Evolutionary conservation across 2,329 filamentous ascomycete species (phyloP).

Genomic region (Fusarium subglutinans): DNA sequence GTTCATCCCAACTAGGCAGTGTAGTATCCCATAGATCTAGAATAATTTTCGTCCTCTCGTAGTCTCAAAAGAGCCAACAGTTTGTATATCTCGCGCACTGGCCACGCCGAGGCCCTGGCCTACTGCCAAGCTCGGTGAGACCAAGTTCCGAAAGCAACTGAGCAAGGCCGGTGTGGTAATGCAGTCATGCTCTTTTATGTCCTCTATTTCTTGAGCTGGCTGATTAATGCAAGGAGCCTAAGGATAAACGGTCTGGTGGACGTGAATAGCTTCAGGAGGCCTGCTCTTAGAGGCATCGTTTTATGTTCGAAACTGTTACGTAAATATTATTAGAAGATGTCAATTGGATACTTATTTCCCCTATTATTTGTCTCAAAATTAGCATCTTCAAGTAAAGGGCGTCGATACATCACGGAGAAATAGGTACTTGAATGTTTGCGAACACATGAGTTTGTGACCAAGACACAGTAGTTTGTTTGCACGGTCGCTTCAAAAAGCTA

Average conservation of each 20-base stretch:
- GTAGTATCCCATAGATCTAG: fast-evolving
- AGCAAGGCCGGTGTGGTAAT: not conserved
- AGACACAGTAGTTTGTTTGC: too few relatives aligned
- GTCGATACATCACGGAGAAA: too few relatives aligned
- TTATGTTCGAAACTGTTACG: fast-evolving
- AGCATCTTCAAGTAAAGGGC: too few relatives aligned
- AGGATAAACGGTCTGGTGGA: not conserved
- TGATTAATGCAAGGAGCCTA: not conserved
- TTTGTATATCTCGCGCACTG: not conserved
- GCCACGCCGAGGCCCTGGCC: fast-evolving
- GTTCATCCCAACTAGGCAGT: not conserved
- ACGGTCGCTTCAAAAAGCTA: too few relatives aligned
- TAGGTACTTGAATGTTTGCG: too few relatives aligned
- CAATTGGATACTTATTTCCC: too few relatives aligned
- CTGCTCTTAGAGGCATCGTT: not conserved
- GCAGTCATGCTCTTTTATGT: too few relatives aligned
- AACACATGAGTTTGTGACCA: fast-evolving
- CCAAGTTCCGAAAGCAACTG: fast-evolving
- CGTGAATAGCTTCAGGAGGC: not conserved
- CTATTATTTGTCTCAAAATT: too few relatives aligned
- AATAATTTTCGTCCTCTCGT: fast-evolving
- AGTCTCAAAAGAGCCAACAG: not conserved
- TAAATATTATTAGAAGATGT: not conserved
- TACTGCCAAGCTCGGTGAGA: fast-evolving
- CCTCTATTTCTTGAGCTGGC: fast-evolving